Conservation (phyloP, 192 early-diverging fungal genomes). For the Coemansia sp. region DNA sequence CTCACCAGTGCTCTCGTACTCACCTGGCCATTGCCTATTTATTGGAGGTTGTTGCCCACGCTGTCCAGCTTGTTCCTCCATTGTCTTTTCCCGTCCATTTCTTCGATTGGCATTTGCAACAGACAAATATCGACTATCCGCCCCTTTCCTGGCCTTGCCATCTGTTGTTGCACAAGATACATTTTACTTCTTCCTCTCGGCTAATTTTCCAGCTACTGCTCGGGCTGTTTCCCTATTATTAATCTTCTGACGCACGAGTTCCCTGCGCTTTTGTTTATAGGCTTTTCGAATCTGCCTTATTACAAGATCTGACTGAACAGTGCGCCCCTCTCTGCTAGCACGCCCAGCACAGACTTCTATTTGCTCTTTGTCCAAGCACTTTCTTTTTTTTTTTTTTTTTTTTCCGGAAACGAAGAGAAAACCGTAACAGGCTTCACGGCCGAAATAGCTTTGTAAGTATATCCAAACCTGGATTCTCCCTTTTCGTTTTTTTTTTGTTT, state of each 20-base stretch:
- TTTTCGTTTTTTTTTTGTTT: neutral
- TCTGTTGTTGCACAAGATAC: neutral
- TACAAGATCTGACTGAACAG: neutral
- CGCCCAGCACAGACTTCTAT: neutral
- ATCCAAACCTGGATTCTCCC: neutral
- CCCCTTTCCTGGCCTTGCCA: neutral
- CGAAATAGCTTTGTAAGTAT: neutral
- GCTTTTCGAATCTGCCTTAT: neutral
- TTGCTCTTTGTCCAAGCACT: neutral
- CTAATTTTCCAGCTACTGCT: conserved; percentile 1
- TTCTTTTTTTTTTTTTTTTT: too few species aligned
- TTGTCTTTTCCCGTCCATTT: neutral
- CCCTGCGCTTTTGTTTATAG: conserved; percentile 1
- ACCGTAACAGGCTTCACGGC: neutral
- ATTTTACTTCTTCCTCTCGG: neutral
- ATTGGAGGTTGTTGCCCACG: too few species aligned
- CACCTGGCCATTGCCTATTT: neutral
- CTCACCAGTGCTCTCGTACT: neutral
- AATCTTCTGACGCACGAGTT: neutral
- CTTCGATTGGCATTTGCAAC: neutral
- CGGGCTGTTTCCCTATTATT: conserved; percentile 1
- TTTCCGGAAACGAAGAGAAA: neutral
- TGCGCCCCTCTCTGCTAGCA: neutral
- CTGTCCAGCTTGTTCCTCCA: neutral
- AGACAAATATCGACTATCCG: neutral